A percentile compares a stretch with the other conserved stretches of the same genome.
These are phyloP conservation scores for Cucurbita maxima DNA, from an alignment of 306 rosid genomes.

Conservation along the genomic window DNA sequence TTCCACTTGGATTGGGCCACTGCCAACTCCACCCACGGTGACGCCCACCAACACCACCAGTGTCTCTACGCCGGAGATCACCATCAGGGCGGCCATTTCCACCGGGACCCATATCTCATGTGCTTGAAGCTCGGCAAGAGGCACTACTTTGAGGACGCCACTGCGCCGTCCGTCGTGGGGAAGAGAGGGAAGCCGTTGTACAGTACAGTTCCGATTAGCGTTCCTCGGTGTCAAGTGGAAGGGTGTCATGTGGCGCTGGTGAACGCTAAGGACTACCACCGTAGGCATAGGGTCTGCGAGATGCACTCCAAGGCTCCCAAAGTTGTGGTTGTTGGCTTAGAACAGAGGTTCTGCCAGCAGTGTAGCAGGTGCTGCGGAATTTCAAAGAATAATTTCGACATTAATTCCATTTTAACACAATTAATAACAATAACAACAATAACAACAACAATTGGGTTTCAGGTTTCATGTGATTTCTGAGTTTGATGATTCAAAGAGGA, in stretches of 20 bases:
- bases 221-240: slow-evolving; percentile 82
- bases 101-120: slow-evolving; percentile 61
- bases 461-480: slow-evolving; percentile 88
- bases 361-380: slow-evolving; percentile 56
- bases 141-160: slow-evolving; percentile 68
- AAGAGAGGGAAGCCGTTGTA: slow-evolving; percentile 34
- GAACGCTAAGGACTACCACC: slow-evolving; percentile 80
- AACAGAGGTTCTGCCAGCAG: slow-evolving; percentile 95
- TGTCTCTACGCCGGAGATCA: slow-evolving; percentile 15
- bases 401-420: not conserved
- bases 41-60: slow-evolving; percentile 16
- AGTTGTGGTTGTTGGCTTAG: slow-evolving; percentile 61
- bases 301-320: slow-evolving; percentile 88
- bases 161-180: slow-evolving; percentile 14
- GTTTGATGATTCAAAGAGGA: slow-evolving; percentile 83
- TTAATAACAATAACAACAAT: not conserved
- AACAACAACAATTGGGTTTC: not conserved
- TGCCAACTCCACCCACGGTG: slow-evolving; percentile 1
- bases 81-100: slow-evolving; percentile 22
- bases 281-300: slow-evolving; percentile 91
- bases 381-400: not conserved
- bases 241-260: slow-evolving; percentile 73
- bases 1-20: slow-evolving; percentile 7
- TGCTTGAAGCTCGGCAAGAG: slow-evolving; percentile 90
- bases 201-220: slow-evolving; percentile 10